Percentiles rank a stretch among this genome's conserved stretches.
phyloP scores from a whole-genome alignment of 2,329 filamentous ascomycete species.

The Colletotrichum graminicola region DNA sequence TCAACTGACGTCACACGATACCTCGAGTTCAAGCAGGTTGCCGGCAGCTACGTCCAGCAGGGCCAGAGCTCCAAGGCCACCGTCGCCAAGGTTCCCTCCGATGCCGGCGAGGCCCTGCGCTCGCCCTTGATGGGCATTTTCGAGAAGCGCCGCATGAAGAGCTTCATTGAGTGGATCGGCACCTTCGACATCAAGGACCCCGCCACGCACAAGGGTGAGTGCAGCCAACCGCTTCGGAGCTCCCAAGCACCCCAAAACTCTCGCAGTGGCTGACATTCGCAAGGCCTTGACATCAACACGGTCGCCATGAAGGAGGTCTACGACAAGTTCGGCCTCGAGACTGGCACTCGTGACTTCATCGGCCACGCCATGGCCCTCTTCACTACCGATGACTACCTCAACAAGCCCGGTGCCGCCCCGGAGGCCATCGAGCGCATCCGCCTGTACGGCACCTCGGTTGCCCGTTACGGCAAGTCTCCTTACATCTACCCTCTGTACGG shows the following conservation, averaged over 20 bases:
- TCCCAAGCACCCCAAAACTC: background rate
- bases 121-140: slow-evolving; percentile 97
- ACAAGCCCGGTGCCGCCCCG: slow-evolving; percentile 76
- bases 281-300: slow-evolving; percentile 82
- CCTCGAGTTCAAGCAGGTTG: slow-evolving; percentile 94
- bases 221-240: background rate
- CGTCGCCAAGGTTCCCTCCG: slow-evolving; percentile 96
- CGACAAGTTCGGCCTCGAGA: slow-evolving; percentile 95
- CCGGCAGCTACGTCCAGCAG: slow-evolving; percentile 96
- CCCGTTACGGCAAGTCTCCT: slow-evolving; percentile 96
- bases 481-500: slow-evolving; percentile 99
- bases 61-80: slow-evolving; percentile 85
- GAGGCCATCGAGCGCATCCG: slow-evolving; percentile 93
- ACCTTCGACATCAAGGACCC: slow-evolving; percentile 86
- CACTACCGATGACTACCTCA: slow-evolving; percentile 88
- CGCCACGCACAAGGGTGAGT: slow-evolving; percentile 87
- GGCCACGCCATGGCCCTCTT: slow-evolving; percentile 99
- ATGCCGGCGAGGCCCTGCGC: slow-evolving; percentile 88
- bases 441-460: slow-evolving; percentile 97
- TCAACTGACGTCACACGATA: slow-evolving; percentile 93
- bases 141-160: slow-evolving; percentile 97
- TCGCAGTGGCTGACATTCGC: background rate
- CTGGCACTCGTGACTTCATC: slow-evolving; percentile 92
- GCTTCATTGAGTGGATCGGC: slow-evolving; percentile 96
- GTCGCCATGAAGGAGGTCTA: slow-evolving; percentile 98